These are phyloP conservation scores for Rhodotorula toruloides DNA, from an alignment of 768 basidiomycete species.

Conservation along the genomic window DNA sequence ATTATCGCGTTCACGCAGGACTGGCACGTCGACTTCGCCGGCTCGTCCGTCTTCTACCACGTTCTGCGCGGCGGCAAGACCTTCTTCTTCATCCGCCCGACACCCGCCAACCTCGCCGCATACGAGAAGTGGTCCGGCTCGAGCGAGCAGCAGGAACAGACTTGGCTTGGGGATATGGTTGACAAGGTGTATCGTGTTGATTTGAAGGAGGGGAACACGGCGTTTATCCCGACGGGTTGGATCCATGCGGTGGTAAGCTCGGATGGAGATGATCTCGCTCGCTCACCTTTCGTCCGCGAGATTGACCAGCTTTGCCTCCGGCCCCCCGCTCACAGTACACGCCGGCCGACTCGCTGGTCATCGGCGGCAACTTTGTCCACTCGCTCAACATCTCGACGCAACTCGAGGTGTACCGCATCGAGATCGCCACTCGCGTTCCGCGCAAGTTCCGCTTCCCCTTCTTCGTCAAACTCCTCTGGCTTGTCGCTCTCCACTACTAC, in stretches of 20 bases:
- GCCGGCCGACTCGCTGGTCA: constrained; percentile 84
- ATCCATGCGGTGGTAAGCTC: constrained; percentile 87
- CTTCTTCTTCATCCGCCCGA: constrained; percentile 93
- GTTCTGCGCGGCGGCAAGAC: constrained; percentile 82
- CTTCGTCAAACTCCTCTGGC: constrained; percentile 49
- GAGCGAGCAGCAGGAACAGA: constrained; percentile 70
- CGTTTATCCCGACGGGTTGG: constrained; percentile 76
- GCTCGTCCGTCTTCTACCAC: constrained; percentile 68
- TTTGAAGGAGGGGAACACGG: constrained; percentile 69
- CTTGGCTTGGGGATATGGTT: constrained; percentile 88
- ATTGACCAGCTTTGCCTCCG: background rate
- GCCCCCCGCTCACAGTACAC: constrained; percentile 59
- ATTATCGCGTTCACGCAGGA: constrained; percentile 55
- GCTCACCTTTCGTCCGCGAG: background rate
- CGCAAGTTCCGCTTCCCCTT: constrained; percentile 84
- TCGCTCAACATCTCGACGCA: constrained; percentile 83
- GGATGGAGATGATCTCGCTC: background rate
- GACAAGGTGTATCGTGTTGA: constrained; percentile 85
- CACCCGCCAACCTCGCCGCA: constrained; percentile 72
- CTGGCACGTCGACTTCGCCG: constrained; percentile 98
- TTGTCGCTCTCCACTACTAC: constrained; percentile 47
- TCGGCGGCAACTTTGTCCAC: constrained; percentile 96
- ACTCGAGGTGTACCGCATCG: constrained; percentile 80
- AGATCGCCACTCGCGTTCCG: constrained; percentile 84
- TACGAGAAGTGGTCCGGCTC: constrained; percentile 81